Base-by-base conservation (phyloP, 2,329 filamentous ascomycete genomes). In the Aspergillus thermomutatus region DNA sequence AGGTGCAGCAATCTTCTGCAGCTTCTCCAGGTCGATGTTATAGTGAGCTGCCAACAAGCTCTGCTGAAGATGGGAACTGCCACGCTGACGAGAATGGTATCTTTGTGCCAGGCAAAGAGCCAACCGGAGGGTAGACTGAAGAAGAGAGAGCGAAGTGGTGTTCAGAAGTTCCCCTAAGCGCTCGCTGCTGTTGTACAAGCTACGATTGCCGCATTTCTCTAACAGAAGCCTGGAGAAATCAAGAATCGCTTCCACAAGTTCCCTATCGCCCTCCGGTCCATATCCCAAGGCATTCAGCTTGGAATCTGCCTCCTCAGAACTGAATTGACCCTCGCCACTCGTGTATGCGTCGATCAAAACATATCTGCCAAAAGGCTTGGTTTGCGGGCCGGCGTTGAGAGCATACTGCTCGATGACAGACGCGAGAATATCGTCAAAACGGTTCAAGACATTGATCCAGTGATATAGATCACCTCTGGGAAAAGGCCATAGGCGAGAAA, bases 381-480 rank as follows among this genome's bases (percentile, higher is more conserved):
- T 84, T 75, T 99, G 95, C 1, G 92, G 91, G 0, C 91, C 91
- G 57, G 88, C 83, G 59, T 86, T 85, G 55, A 99, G 80, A 60
- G 86, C 86, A 77, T 99, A 99, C 62, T 86, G 87, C 55, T 84
- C 82, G 73, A 87, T 91, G 72, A 96, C 92, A 41, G 85, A 80
- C 66, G 96, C 91, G 43, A 99, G 79, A 62, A 97, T 87, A 68
- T 84, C 85, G 75, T 99, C 94, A 75, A 99, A 97, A 56, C 92
- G 88, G 74, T 99, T 96, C 58, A 99, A 79, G 25, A 96, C 83
- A 27, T 90, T 88, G 64, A 99, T 97, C 95, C 95, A 99, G 80
- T 99, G 93, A 72, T 97, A 97, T 28, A 97, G 80, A 73, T 99
- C 94, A 59, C 94, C 95, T 72, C 93, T 86, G 41, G 93, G 93